Base-by-base conservation (phyloP, 2,329 filamentous ascomycete genomes). In the Pyricularia sp. region DNA sequence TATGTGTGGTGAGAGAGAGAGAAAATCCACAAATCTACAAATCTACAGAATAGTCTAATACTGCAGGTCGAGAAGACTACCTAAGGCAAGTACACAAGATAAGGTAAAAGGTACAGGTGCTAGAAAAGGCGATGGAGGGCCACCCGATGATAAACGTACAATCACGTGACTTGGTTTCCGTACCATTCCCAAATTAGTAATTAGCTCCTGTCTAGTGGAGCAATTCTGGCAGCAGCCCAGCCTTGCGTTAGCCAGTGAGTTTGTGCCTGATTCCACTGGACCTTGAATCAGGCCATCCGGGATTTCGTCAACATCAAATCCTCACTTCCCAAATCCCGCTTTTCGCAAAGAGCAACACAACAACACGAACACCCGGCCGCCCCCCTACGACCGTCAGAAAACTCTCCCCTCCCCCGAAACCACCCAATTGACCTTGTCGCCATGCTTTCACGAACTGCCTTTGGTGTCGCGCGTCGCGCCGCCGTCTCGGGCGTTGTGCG, bases 401-500 rank as follows among this genome's bases (percentile, higher is more conserved):
- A 24, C n/a, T 24, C n/a, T 28, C 53, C 53, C 53, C 53, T 28
- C 24, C 24, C 22, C 24, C 24, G 53, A 49, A 49, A n/a, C 40
- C 16, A n/a, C 16, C 40, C 40, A 57, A 57, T 57, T 57, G 53
- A 57, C 22, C 22, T 28, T 9, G 22, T 28, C 24, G 22, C 53
- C 9, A 57, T 87, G 71, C 75, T 88, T 75, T 83, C 86, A 80
- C 85, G 85, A 75, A 80, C 85, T 73, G 84, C 81, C 75, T 73
- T 84, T 70, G 78, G 81, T 70, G 83, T 79, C 74, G 84, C 84
- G 73, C 85, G 85, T 75, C 83, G 85, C 68, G 84, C 80, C 67
- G 80, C 81, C 73, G 78, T 79, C 67, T 72, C 77, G 65, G 82
- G 84, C 69, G 76, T 78, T 68, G 76, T 81, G 73, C 80, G 81